A percentile compares a stretch with the other conserved stretches of the same genome.
These are phyloP conservation scores for Sporothrix inflata DNA, from an alignment of 2,329 filamentous ascomycete genomes.

Conservation along the genomic window DNA sequence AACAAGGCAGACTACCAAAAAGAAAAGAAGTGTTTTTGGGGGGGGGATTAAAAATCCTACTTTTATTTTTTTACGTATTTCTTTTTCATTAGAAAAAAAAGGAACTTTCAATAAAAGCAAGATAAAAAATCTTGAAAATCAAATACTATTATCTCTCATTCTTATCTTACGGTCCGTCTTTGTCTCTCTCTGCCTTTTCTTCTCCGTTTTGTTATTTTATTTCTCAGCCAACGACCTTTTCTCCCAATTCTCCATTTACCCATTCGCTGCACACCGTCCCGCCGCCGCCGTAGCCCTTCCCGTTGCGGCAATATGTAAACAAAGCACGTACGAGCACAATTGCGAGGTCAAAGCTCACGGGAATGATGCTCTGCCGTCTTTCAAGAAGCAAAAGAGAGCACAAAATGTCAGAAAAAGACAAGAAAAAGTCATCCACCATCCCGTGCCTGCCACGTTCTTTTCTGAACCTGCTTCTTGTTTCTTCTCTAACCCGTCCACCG, in stretches of 20 bases:
- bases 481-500: not conserved
- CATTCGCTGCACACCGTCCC: not conserved
- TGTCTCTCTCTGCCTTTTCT: not conserved
- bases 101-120: too few relatives aligned
- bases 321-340: not conserved
- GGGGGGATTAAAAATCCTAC: too few relatives aligned
- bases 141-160: too few relatives aligned
- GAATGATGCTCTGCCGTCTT: not conserved
- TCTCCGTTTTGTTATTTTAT: not conserved
- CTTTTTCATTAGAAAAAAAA: not conserved
- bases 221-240: not conserved
- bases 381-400: not conserved
- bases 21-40: too few relatives aligned
- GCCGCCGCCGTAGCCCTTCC: not conserved
- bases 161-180: too few relatives aligned
- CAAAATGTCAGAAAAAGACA: not conserved
- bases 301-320: conserved; percentile 21
- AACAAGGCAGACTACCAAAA: too few relatives aligned
- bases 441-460: not conserved
- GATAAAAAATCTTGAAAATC: too few relatives aligned
- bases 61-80: too few relatives aligned
- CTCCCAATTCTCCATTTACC: not conserved
- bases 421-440: not conserved
- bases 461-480: not conserved
- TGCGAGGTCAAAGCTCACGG: conserved; percentile 11